phyloP scores from a whole-genome alignment of 2,329 filamentous ascomycete genomes.

The Stachybotrys elegans region DNA sequence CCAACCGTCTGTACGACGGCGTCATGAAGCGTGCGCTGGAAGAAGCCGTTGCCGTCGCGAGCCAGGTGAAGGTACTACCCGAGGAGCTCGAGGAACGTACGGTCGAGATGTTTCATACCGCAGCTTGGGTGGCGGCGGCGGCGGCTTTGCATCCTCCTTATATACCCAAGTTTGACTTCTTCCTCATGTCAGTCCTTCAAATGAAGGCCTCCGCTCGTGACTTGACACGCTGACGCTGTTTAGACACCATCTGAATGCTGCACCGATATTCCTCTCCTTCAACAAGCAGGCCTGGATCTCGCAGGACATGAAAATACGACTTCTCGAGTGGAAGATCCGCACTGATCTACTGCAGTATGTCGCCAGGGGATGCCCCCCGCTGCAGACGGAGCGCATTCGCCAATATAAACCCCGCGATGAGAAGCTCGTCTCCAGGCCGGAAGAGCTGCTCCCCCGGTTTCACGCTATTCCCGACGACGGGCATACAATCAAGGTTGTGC shows the following conservation, averaged over 20 bases:
- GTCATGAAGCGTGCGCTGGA: conserved; percentile 58
- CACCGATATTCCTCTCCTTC: conserved; percentile 70
- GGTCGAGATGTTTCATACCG: conserved; percentile 64
- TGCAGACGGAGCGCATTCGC: conserved; percentile 54
- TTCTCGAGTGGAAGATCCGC: conserved; percentile 80
- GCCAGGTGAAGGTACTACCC: conserved; percentile 50
- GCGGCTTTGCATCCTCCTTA: conserved; percentile 62
- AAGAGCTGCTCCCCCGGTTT: conserved; percentile 44
- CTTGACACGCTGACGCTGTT: background rate
- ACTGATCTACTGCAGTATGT: conserved; percentile 71
- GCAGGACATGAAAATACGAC: conserved; percentile 53
- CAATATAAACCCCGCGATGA: conserved; percentile 50
- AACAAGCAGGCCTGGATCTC: conserved; percentile 57
- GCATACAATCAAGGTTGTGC: conserved; percentile 70
- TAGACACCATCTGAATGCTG: conserved; percentile 70
- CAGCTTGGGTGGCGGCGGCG: conserved; percentile 41
- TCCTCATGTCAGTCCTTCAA: conserved; percentile 44
- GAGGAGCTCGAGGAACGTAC: conserved; percentile 52
- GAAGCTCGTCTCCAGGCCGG: conserved; percentile 36
- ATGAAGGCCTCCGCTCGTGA: background rate
- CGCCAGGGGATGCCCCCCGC: conserved; percentile 57
- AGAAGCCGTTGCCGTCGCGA: conserved; percentile 57
- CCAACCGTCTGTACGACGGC: conserved; percentile 64
- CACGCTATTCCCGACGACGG: conserved; percentile 65
- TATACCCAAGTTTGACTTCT: conserved; percentile 75